Conservation (phyloP, 768 basidiomycete genomes). For the Suillus spraguei region DNA sequence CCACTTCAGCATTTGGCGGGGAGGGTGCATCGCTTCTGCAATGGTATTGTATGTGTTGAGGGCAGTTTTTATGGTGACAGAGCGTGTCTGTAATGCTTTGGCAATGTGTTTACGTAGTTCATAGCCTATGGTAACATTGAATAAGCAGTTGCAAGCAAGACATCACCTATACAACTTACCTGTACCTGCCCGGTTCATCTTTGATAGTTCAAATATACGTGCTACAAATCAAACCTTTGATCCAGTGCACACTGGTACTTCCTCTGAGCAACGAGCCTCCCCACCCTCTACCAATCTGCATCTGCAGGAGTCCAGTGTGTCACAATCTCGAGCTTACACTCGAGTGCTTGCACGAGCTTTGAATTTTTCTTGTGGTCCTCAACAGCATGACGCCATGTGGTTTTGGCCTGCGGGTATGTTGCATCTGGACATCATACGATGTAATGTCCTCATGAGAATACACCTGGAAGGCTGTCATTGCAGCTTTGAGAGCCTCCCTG, state of each 20-base stretch:
- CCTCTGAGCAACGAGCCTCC: neutral
- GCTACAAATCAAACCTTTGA: neutral
- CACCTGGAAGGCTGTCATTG: too few species aligned
- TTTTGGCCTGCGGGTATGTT: neutral
- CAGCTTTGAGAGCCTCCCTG: neutral
- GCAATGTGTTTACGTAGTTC: neutral
- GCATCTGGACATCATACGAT: neutral
- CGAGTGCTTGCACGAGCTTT: neutral
- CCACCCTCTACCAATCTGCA: neutral
- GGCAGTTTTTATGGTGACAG: neutral
- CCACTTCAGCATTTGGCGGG: neutral
- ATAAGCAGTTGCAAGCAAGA: neutral
- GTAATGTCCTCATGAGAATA: too few species aligned
- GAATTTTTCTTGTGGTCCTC: neutral
- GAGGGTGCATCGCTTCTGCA: neutral
- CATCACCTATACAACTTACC: too few species aligned
- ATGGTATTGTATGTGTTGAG: neutral
- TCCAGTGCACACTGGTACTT: neutral
- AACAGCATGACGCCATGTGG: neutral
- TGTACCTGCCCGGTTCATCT: neutral
- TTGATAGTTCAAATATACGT: neutral
- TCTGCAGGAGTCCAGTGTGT: neutral
- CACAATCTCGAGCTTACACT: neutral
- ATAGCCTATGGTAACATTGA: neutral
- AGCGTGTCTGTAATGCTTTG: neutral